Conservation (phyloP, 805 yeast genomes). For the Saturnispora sekii region DNA sequence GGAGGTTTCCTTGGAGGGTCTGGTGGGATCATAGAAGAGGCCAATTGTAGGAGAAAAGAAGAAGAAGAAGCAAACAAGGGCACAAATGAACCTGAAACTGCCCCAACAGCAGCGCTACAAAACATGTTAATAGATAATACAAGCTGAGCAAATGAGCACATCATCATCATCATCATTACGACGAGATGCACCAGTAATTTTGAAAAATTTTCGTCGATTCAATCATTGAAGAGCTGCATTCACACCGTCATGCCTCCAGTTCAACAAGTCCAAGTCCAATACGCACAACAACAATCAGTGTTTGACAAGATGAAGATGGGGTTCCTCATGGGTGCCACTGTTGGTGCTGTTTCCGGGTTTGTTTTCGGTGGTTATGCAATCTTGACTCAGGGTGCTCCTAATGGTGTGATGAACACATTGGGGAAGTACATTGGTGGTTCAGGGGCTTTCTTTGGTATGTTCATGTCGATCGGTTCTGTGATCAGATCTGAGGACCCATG, state of each 20-base stretch:
- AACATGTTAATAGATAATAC: no score
- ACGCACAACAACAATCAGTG: slow-evolving; percentile 59
- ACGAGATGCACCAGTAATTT: not conserved
- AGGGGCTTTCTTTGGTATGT: slow-evolving; percentile 92
- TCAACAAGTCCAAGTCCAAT: slow-evolving; percentile 57
- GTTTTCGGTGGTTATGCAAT: slow-evolving; percentile 91
- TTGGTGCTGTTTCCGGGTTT: slow-evolving; percentile 91
- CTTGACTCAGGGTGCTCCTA: slow-evolving; percentile 92
- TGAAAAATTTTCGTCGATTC: no score
- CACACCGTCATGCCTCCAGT: slow-evolving; percentile 46
- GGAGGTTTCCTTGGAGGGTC: slow-evolving; percentile 57
- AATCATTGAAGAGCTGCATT: not conserved
- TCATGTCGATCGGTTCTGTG: slow-evolving; percentile 93
- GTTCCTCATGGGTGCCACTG: slow-evolving; percentile 87
- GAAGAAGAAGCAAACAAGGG: slow-evolving; percentile 7
- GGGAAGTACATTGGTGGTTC: slow-evolving; percentile 96
- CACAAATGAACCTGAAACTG: slow-evolving; percentile 4
- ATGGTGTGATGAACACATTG: slow-evolving; percentile 90
- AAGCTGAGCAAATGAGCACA: not conserved
- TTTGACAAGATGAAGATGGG: slow-evolving; percentile 99
- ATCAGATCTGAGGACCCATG: slow-evolving; percentile 60
- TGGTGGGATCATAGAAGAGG: slow-evolving; percentile 33
- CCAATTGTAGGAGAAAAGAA: not conserved
- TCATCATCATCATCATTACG: not conserved
- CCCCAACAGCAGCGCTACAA: no score